These are phyloP conservation scores for Daldinia sp. DNA, from an alignment of 2,329 filamentous ascomycete species.

Conservation along the genomic window DNA sequence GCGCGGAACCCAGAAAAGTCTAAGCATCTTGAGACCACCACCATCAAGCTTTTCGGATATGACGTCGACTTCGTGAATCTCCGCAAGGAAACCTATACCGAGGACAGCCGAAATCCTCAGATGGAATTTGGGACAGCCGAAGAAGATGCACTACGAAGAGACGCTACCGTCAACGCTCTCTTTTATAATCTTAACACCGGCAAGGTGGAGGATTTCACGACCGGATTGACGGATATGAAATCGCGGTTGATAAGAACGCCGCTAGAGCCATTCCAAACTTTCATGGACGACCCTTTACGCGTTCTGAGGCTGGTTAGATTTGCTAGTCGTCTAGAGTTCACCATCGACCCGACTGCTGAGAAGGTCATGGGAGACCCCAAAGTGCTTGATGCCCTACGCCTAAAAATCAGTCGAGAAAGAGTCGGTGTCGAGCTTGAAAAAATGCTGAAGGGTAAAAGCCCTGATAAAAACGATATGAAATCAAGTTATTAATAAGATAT, in stretches of 20 bases:
- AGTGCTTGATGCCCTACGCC: constrained; percentile 80
- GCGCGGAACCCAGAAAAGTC: constrained; percentile 94
- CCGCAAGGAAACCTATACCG: constrained; percentile 87
- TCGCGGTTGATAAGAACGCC: constrained; percentile 81
- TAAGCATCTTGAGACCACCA: constrained; percentile 93
- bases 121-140: constrained; percentile 93
- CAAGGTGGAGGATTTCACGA: constrained; percentile 84
- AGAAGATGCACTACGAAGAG: constrained; percentile 87
- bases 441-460: constrained; percentile 74
- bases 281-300: constrained; percentile 90
- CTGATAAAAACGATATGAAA: not conserved
- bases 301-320: constrained; percentile 90
- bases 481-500: constrained; percentile 8
- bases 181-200: constrained; percentile 92
- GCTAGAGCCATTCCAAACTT: constrained; percentile 87
- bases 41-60: constrained; percentile 82
- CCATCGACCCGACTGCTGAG: constrained; percentile 75
- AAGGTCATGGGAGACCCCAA: constrained; percentile 77
- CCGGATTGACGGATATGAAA: constrained; percentile 78
- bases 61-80: constrained; percentile 96
- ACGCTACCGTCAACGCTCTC: constrained; percentile 93
- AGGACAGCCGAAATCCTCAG: constrained; percentile 88
- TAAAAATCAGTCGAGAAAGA: constrained; percentile 92
- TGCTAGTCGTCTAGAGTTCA: constrained; percentile 82
- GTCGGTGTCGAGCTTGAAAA: constrained; percentile 90